Percentiles rank a stretch among this genome's conserved stretches.
These are phyloP conservation scores for Camptophora hylomeconis DNA, from an alignment of 2,329 filamentous ascomycete genomes.

Conservation along the genomic window DNA sequence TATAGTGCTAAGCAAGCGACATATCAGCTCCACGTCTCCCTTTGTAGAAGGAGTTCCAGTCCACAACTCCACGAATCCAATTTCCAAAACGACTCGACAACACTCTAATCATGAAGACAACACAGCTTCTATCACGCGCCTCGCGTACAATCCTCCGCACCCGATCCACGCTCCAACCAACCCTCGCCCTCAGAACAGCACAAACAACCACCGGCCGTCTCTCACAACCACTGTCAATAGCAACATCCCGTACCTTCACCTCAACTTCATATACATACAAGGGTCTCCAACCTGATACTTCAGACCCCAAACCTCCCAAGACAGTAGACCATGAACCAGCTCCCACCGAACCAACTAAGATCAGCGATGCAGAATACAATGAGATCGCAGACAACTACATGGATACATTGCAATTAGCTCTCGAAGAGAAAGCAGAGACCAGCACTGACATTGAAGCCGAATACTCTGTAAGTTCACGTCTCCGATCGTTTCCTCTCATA, in stretches of 20 bases:
- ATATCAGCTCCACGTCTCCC: no score
- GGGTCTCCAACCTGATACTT: slow-evolving; percentile 48
- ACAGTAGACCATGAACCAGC: slow-evolving; percentile 28
- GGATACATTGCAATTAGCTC: slow-evolving; percentile 39
- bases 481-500: background rate
- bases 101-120: slow-evolving; percentile 8
- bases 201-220: background rate
- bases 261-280: slow-evolving; percentile 25
- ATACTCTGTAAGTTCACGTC: slow-evolving; percentile 66
- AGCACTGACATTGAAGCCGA: slow-evolving; percentile 71
- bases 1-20: no score
- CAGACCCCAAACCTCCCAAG: slow-evolving; percentile 36
- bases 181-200: slow-evolving; percentile 1
- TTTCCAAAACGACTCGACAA: no score
- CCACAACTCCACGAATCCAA: no score
- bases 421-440: slow-evolving; percentile 57
- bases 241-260: slow-evolving; percentile 21
- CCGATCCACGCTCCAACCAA: background rate
- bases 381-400: slow-evolving; percentile 65
- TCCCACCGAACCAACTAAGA: slow-evolving; percentile 44
- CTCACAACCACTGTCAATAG: slow-evolving; percentile 6
- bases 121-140: slow-evolving; percentile 3
- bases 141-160: slow-evolving; percentile 2
- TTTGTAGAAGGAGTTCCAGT: no score
- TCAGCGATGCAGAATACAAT: slow-evolving; percentile 63